Evolutionary conservation across 192 early-diverging fungal species (phyloP).

Genomic region (Jimgerdemannia lactiflua): DNA sequence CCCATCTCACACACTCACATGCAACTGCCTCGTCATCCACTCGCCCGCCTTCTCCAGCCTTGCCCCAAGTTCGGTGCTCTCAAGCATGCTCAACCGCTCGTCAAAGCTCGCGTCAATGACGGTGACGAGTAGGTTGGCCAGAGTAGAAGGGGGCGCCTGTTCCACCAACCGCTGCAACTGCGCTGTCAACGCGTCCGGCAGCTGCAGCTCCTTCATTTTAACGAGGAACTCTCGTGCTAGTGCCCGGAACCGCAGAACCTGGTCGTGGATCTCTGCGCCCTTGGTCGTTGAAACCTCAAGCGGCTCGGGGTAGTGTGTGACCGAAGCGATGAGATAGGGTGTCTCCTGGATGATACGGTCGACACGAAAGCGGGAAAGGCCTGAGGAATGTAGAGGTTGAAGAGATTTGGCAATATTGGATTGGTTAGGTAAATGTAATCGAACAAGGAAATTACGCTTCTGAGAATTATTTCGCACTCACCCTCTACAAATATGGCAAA

Average conservation of each 20-base stretch:
- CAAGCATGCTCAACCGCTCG: slow-evolving; percentile 67
- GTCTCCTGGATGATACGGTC: slow-evolving; percentile 37
- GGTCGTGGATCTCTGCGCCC: slow-evolving; percentile 52
- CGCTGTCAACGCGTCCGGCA: slow-evolving; percentile 58
- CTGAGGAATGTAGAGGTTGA: neutral
- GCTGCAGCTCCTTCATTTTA: slow-evolving; percentile 58
- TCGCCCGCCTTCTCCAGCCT: slow-evolving; percentile 54
- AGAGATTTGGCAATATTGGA: neutral
- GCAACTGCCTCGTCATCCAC: slow-evolving; percentile 69
- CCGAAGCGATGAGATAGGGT: slow-evolving; percentile 52
- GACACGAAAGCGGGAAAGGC: slow-evolving; percentile 48
- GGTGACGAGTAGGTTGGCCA: slow-evolving; percentile 68
- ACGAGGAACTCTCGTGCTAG: slow-evolving; percentile 43
- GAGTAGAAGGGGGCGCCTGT: slow-evolving; percentile 43
- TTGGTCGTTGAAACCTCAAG: slow-evolving; percentile 27
- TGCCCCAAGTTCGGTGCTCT: slow-evolving; percentile 50
- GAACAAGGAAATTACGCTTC: neutral
- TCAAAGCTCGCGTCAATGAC: slow-evolving; percentile 69
- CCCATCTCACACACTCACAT: slow-evolving; percentile 28
- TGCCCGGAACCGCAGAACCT: slow-evolving; percentile 49
- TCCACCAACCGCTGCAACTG: slow-evolving; percentile 69
- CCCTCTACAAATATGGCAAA: slow-evolving; percentile 72
- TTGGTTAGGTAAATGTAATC: neutral
- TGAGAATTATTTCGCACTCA: neutral
- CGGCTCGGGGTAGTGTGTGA: slow-evolving; percentile 42